Evolutionary conservation across 768 basidiomycete species (phyloP).

Genomic region (Filobasidium wieringae): DNA sequence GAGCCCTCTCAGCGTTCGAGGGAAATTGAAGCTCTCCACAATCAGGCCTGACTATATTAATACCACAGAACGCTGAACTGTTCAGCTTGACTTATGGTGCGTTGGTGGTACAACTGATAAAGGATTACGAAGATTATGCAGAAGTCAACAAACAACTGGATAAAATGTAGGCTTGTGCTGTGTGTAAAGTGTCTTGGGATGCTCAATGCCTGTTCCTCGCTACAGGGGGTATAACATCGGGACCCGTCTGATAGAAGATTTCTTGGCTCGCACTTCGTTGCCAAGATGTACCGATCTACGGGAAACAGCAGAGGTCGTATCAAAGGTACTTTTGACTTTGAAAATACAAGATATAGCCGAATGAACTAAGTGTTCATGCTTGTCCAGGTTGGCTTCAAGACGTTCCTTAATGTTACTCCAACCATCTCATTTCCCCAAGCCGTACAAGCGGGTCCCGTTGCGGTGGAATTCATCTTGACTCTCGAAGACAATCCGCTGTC

Average conservation of each 20-base stretch:
- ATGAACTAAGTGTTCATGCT: background rate
- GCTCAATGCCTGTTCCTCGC: background rate
- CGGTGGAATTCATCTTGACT: constrained; percentile 67
- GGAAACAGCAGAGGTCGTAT: constrained; percentile 88
- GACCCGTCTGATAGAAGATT: constrained; percentile 89
- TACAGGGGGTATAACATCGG: constrained; percentile 96
- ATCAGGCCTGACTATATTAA: background rate
- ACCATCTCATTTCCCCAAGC: constrained; percentile 55
- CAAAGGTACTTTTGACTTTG: constrained; percentile 63
- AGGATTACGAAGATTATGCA: constrained; percentile 95
- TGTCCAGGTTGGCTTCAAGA: constrained; percentile 89
- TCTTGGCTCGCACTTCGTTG: constrained; percentile 80
- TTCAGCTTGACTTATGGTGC: constrained; percentile 96
- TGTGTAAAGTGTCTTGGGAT: background rate
- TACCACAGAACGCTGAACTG: constrained; percentile 77
- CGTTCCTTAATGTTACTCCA: constrained; percentile 87
- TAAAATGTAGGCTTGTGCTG: constrained; percentile 46
- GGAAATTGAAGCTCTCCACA: background rate
- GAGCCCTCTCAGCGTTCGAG: constrained; percentile 37
- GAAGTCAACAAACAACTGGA: constrained; percentile 83
- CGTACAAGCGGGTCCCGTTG: constrained; percentile 30
- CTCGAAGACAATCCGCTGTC: constrained; percentile 93
- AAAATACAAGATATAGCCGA: background rate
- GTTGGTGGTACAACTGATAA: constrained; percentile 92
- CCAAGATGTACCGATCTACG: constrained; percentile 86